Evolutionary conservation across 495 filamentous ascomycete genomes (phyloP).

Genomic region (Acidiella bohemica): DNA sequence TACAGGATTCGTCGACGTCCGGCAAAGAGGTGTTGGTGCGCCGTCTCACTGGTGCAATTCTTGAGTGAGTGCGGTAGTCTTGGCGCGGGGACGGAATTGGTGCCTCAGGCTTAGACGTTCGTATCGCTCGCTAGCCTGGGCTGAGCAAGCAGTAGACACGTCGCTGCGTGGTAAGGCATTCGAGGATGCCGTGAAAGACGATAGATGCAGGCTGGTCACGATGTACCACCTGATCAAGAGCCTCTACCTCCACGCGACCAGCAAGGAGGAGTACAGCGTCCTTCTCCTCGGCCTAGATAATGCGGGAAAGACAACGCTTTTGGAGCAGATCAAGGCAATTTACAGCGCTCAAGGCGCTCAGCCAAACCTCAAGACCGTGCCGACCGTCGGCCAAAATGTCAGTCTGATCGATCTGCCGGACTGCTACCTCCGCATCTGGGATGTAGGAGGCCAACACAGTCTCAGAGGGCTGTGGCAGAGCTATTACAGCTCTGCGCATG

Average conservation of each 20-base stretch:
- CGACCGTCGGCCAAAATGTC: conserved; percentile 96
- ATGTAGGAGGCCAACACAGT: conserved; percentile 83
- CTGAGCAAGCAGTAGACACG: too few relatives aligned
- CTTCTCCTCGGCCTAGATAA: conserved; percentile 95
- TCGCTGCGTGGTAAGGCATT: too few relatives aligned
- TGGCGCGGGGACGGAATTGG: too few relatives aligned
- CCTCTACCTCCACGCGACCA: conserved; percentile 83
- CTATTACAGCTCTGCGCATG: conserved; percentile 87
- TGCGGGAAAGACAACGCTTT: conserved; percentile 95
- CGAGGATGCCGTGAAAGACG: too few relatives aligned
- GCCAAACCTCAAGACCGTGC: conserved; percentile 56
- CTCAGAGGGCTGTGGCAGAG: conserved; percentile 88
- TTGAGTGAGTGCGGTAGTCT: too few relatives aligned
- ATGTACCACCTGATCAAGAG: conserved; percentile 98
- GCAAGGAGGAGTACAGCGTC: conserved; percentile 98
- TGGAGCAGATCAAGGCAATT: conserved; percentile 84
- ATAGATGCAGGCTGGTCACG: too few relatives aligned
- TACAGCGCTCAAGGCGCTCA: conserved; percentile 48
- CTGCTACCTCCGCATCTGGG: conserved; percentile 97
- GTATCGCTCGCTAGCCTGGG: too few relatives aligned
- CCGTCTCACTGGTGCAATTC: too few relatives aligned
- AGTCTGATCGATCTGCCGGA: conserved; percentile 73
- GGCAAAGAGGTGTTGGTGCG: too few relatives aligned
- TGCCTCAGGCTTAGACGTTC: too few relatives aligned
- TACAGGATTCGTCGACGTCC: conserved; percentile 1